Base-by-base conservation (phyloP, 257 asterid genomes). In the Nicotiana knightiana region DNA sequence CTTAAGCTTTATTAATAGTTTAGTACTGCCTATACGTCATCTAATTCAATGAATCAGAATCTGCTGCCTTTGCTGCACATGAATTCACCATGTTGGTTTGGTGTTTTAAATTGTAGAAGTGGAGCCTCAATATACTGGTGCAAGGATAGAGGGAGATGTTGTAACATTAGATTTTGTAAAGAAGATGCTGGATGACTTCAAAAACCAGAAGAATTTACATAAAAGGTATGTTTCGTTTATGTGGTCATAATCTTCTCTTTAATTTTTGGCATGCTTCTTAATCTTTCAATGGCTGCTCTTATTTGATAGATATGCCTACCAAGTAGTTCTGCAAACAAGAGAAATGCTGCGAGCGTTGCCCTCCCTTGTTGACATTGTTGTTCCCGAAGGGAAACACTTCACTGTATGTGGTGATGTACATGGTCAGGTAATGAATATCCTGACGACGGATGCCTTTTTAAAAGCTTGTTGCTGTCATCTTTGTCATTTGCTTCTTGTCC, bases 401-500 rank as follows among this genome's bases (percentile, higher is more conserved):
- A 96, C 97, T 59, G 99, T 96, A 30, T 96, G 99, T 65, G 99
- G 99, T 84, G 99, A 96, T 86, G 98, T 96, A 66, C 99, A 96
- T 91, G 99, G 99, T 35, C 99, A 96, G 99, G 99, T 96, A 93
- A 86, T 87, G 80, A 71, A 76, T 82, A 68, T 83, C 30, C 21
- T 81, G 46, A 35, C 66, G 63, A 18, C 11, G 1, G 70, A 30
- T 78, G 78, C 81, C 79, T 73, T 48, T 13, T 26, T 73, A 48
- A 15, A 21, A 15, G 43, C 62, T 73, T 51, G 43, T 71, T 21
- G 4, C 61, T 71, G 61, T 75, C 57, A 15, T 30, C 9, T 73
- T 48, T 73, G 28, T 73, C 62, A 73, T 73, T 73, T 48, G 26
- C 63, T 51, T 24, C 33, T 61, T 26, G 43, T 75, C 80, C 28